Evolutionary conservation across 495 filamentous ascomycete genomes (phyloP), one percentile per base, ranked within the genome.

Genomic region (Penicillium bovifimosum): DNA sequence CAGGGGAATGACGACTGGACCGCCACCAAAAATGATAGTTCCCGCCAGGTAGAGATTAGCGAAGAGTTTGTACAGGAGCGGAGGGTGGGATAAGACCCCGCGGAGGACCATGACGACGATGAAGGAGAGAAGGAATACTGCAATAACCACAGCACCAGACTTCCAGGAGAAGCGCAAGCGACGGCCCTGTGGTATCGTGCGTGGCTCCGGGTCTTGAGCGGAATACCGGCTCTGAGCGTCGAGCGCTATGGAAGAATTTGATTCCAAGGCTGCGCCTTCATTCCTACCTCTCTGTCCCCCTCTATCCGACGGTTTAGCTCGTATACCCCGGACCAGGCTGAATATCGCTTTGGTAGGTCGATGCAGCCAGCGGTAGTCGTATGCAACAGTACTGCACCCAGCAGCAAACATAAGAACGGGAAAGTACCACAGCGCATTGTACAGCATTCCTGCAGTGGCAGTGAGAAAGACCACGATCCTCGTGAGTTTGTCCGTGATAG

Each of bases 401-500:
- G 29, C 43, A 8, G 11, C 20, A 28, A 47, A 34, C 43, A 47
- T 47, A 34, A 47, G 43, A 34, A 24, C 29, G 0, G 43, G 43
- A 34, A 47, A 47, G 29, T 47, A 47, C 43, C 43, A 47, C 9
- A 47, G 43, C 29, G 43, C 43, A 47, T 47, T 47, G 29, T 47
- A 47, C 18, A 34, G 29, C 29, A 34, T 17, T 1, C 36, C 36
- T 8, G 36, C 36, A 10, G 14, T 11, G 6, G 36, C 36, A 18
- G 14, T 8, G 11, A 39, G 16, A 18, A 39, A 18, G 14, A 39
- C 36, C 14, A 39, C 16, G 14, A 47, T 47, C 9, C 43, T 6
- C 3, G 43, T 34, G 20, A 47, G 43, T 3, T 33, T 13, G 9
- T 47, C 43, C 9, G 29, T 34, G 29, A 47, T 34, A 18, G 43